Conservation (phyloP, 192 early-diverging fungal genomes). For the Coemansia erecta region DNA sequence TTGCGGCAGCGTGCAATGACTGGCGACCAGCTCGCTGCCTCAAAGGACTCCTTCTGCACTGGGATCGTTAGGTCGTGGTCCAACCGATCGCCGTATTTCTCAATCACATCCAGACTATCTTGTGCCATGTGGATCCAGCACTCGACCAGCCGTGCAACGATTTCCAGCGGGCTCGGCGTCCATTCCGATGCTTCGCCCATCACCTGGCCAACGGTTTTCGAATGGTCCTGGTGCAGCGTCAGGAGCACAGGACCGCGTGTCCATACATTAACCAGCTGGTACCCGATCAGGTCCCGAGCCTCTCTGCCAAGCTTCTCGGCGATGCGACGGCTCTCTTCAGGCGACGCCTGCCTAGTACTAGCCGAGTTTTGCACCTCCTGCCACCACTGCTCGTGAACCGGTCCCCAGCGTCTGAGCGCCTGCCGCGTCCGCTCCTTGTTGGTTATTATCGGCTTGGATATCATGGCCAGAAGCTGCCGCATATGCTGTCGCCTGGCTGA, state of each 20-base stretch:
- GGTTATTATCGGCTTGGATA: conserved; percentile 19
- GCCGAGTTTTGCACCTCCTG: conserved; percentile 19
- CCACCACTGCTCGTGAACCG: conserved; percentile 36
- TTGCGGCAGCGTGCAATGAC: conserved; percentile 50
- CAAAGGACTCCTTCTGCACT: conserved; percentile 17
- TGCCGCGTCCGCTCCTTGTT: conserved; percentile 19
- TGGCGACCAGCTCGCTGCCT: conserved; percentile 43
- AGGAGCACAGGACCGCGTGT: conserved; percentile 28
- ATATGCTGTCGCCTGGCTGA: conserved; percentile 20
- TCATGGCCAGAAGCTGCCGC: conserved; percentile 23
- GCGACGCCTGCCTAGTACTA: background rate
- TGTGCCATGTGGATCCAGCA: conserved; percentile 29
- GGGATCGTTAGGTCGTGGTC: conserved; percentile 42
- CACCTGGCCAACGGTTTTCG: conserved; percentile 5
- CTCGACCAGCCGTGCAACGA: conserved; percentile 21
- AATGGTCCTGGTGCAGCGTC: conserved; percentile 23
- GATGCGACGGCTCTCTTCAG: background rate
- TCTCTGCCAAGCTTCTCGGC: conserved; percentile 25
- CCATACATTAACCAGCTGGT: conserved; percentile 44
- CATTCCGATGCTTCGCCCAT: conserved; percentile 12
- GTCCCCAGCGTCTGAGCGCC: conserved; percentile 32
- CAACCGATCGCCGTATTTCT: conserved; percentile 23
- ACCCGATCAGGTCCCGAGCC: conserved; percentile 32
- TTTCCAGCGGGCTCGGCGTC: conserved; percentile 11
- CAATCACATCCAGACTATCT: conserved; percentile 14